A percentile compares a stretch with the other conserved stretches of the same genome.
Evolutionary conservation across 2,329 filamentous ascomycete genomes (phyloP).

Genomic region (Monascus ruber): DNA sequence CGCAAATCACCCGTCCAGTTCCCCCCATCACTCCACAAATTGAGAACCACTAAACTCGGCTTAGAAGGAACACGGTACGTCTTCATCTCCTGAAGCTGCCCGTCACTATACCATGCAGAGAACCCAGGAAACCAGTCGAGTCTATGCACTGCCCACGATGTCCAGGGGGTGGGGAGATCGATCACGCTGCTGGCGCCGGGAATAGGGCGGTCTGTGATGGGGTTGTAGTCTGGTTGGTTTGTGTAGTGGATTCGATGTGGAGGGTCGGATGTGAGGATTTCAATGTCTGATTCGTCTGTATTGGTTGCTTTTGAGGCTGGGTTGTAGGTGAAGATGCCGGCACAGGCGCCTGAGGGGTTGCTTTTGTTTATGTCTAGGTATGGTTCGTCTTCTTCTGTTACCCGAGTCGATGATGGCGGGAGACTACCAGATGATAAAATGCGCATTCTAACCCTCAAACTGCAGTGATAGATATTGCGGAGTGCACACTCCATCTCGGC

Average conservation of each 20-base stretch:
- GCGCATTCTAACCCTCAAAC: constrained; percentile 37
- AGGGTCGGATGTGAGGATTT: constrained; percentile 41
- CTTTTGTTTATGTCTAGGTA: constrained; percentile 1
- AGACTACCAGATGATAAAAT: constrained; percentile 18
- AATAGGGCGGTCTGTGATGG: constrained; percentile 19
- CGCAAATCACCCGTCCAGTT: constrained; percentile 31
- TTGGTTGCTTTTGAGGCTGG: constrained; percentile 13
- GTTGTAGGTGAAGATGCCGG: constrained; percentile 41
- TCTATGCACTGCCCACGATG: constrained; percentile 29
- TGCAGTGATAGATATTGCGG: constrained; percentile 36
- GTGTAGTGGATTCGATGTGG: constrained; percentile 31
- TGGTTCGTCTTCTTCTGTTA: neutral
- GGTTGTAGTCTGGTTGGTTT: constrained; percentile 33
- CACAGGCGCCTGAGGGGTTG: constrained; percentile 37
- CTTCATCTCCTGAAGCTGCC: constrained; percentile 17
- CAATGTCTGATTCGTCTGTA: constrained; percentile 41
- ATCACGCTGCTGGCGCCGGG: constrained; percentile 20
- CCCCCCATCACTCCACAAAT: constrained; percentile 34
- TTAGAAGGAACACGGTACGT: constrained; percentile 24
- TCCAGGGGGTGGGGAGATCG: constrained; percentile 26
- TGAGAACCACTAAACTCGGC: constrained; percentile 28
- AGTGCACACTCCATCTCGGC: constrained; percentile 38
- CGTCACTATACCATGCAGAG: constrained; percentile 29
- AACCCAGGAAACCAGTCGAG: constrained; percentile 28
- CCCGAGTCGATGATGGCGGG: constrained; percentile 3